phyloP scores from a whole-genome alignment of 2,329 filamentous ascomycete genomes.

The Botryotinia globosa region DNA sequence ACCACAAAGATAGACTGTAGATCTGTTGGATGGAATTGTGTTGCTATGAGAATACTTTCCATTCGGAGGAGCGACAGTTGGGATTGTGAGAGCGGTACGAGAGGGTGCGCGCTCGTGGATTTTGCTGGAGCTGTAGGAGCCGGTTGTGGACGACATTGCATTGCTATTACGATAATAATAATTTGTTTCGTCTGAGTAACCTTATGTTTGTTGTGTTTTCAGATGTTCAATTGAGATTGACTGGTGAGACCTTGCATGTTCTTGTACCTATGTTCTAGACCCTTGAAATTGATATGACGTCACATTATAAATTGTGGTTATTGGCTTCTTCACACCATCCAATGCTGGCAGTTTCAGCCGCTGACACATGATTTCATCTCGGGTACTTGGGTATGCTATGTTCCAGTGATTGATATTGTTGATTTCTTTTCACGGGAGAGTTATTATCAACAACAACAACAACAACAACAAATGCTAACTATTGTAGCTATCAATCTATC shows the following conservation, averaged over 20 bases:
- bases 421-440: neutral
- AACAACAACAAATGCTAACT: neutral
- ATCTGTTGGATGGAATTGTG: neutral
- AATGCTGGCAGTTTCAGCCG: conserved; percentile 4
- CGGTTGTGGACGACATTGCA: conserved; percentile 11
- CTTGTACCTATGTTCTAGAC: conserved; percentile 8
- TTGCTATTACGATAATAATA: neutral
- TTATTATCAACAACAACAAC: neutral
- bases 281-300: conserved; percentile 9
- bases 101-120: neutral
- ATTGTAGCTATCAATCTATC: neutral
- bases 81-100: conserved; percentile 15
- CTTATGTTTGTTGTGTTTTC: neutral
- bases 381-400: neutral
- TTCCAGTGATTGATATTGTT: neutral
- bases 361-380: neutral
- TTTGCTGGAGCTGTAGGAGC: conserved; percentile 7
- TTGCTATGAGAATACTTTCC: conserved; percentile 15
- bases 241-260: neutral
- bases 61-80: neutral
- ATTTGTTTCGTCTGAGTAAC: neutral
- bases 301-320: neutral
- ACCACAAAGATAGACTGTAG: conserved; percentile 11
- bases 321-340: neutral
- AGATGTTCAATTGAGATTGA: neutral